Evolutionary conservation across 257 asterid genomes (phyloP).

Genomic region (Cordia subcordata): DNA sequence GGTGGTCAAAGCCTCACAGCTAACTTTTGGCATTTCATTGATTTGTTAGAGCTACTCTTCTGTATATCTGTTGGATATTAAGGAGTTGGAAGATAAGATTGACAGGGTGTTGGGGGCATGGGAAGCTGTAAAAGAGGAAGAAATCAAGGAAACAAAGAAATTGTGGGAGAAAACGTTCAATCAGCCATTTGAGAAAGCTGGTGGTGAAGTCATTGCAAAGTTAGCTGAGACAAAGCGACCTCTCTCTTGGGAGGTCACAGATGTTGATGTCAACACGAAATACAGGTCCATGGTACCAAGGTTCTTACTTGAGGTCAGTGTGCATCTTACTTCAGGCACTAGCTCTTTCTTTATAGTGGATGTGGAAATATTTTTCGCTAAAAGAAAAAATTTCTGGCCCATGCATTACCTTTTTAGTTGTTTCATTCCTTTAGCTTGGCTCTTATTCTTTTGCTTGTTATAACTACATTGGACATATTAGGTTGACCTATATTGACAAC

Average conservation of each 20-base stretch:
- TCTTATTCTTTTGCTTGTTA: neutral
- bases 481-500: neutral
- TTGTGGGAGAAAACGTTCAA: conserved; percentile 77
- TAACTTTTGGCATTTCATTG: conserved; percentile 1
- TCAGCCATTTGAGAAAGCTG: conserved; percentile 85
- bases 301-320: conserved; percentile 79
- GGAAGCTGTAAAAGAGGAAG: conserved; percentile 47
- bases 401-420: no score
- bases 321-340: neutral
- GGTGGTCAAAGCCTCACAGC: neutral
- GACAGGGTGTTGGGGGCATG: conserved; percentile 45
- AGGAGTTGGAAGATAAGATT: conserved; percentile 56
- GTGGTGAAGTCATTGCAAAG: conserved; percentile 44
- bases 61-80: conserved; percentile 56
- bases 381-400: no score
- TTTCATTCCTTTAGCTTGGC: no score
- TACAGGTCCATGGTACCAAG: conserved; percentile 74
- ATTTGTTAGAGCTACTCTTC: conserved; percentile 86
- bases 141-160: conserved; percentile 40
- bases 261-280: conserved; percentile 57
- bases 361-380: no score
- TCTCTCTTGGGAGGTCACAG: conserved; percentile 59
- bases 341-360: neutral
- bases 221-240: conserved; percentile 36
- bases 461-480: neutral